phyloP scores from a whole-genome alignment of 2,329 filamentous ascomycete species.

The Cladosporium sp. region DNA sequence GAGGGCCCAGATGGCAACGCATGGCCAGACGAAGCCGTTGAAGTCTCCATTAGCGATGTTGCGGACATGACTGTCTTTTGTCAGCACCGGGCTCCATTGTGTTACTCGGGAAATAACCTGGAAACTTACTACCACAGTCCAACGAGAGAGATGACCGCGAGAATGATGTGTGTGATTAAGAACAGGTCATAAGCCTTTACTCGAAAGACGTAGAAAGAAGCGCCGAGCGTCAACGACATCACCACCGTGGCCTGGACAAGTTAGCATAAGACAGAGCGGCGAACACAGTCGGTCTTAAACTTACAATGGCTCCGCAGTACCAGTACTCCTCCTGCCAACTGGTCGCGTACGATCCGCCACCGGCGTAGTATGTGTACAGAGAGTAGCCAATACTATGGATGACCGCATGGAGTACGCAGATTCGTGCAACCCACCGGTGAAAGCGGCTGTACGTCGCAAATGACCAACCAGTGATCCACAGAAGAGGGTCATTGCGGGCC shows the following conservation, averaged over 20 bases:
- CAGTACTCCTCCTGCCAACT: slow-evolving; percentile 44
- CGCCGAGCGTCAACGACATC: too few species aligned
- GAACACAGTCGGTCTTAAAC: too few species aligned
- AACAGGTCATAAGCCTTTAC: too few species aligned
- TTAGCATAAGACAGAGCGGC: too few species aligned
- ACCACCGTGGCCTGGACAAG: too few species aligned
- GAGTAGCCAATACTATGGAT: slow-evolving; percentile 57
- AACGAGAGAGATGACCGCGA: slow-evolving; percentile 48
- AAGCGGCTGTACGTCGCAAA: slow-evolving; percentile 63
- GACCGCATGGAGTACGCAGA: slow-evolving; percentile 58
- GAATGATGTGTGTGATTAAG: too few species aligned
- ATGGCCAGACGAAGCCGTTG: slow-evolving; percentile 48
- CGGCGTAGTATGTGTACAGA: slow-evolving; percentile 39
- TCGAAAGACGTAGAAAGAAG: too few species aligned
- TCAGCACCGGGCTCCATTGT: too few species aligned
- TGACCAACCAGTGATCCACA: slow-evolving; percentile 65
- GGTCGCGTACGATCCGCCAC: slow-evolving; percentile 6
- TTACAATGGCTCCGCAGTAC: slow-evolving; percentile 46
- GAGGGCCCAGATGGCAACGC: slow-evolving; percentile 45
- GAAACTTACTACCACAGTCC: slow-evolving; percentile 49
- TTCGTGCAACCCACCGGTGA: slow-evolving; percentile 61
- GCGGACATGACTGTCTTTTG: slow-evolving; percentile 40
- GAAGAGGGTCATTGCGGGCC: slow-evolving; percentile 60
- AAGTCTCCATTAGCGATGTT: slow-evolving; percentile 50
- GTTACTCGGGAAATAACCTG: slow-evolving; percentile 21